Conservation (phyloP, 208 protist species). For the Vickermania ingenoplastis region DNA sequence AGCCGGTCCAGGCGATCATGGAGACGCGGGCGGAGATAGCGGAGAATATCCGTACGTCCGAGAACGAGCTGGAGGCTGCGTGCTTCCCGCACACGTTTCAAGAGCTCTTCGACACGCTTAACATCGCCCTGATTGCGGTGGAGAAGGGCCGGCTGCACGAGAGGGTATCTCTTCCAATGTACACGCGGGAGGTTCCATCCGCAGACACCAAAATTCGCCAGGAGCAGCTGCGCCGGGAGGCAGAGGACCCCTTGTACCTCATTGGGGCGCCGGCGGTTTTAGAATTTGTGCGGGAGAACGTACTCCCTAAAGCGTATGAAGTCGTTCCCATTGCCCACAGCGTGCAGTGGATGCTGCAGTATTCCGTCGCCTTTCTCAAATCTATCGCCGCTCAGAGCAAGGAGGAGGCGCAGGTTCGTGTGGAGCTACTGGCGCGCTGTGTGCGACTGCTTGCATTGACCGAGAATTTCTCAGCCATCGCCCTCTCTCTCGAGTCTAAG, state of each 20-base stretch:
- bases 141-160: conserved; percentile 47
- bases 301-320: conserved; percentile 33
- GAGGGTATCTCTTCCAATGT: conserved; percentile 32
- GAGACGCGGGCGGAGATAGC: conserved; percentile 47
- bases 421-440: conserved; percentile 59
- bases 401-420: conserved; percentile 49
- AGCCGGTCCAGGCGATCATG: conserved; percentile 7
- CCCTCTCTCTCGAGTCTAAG: conserved; percentile 50
- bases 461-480: conserved; percentile 57
- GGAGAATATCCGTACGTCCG: conserved; percentile 37
- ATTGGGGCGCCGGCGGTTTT: conserved; percentile 56
- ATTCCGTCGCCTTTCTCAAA: conserved; percentile 72
- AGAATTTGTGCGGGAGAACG: conserved; percentile 26
- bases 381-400: conserved; percentile 22
- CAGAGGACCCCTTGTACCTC: conserved; percentile 16
- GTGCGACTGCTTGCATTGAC: conserved; percentile 60
- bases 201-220: not conserved
- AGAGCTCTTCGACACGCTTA: conserved; percentile 36
- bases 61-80: conserved; percentile 23
- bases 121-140: conserved; percentile 27
- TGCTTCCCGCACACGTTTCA: conserved; percentile 53
- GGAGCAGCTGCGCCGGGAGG: conserved; percentile 2
- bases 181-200: conserved; percentile 8
- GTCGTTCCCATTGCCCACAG: conserved; percentile 41
- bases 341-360: conserved; percentile 79